Evolutionary conservation across 2,329 filamentous ascomycete genomes (phyloP).

Genomic region (Cercospora sp.): DNA sequence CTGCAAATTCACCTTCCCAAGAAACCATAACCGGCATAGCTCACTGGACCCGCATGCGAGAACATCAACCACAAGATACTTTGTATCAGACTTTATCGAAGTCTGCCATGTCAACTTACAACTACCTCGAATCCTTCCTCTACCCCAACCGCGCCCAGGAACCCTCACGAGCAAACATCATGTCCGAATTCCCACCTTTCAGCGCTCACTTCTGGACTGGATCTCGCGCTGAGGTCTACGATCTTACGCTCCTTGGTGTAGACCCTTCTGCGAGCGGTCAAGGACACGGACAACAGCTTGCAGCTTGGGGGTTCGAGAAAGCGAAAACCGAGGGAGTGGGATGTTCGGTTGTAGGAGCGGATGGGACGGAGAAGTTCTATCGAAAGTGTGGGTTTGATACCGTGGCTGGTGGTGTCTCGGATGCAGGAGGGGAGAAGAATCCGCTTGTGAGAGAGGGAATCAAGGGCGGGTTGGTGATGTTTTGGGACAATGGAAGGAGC

Average conservation of each 20-base stretch:
- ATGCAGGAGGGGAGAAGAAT: conserved; percentile 27
- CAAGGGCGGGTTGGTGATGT: conserved; percentile 27
- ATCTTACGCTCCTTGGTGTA: conserved; percentile 31
- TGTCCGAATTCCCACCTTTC: conserved; percentile 24
- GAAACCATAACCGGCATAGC: conserved; percentile 31
- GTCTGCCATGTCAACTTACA: conserved; percentile 16
- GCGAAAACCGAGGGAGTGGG: conserved; percentile 55
- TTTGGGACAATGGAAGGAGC: conserved; percentile 32
- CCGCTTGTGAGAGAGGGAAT: conserved; percentile 18
- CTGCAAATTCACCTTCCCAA: background rate
- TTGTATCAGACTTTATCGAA: background rate
- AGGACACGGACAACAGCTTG: conserved; percentile 32
- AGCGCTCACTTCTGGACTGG: conserved; percentile 32
- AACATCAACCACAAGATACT: background rate
- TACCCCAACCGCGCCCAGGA: conserved; percentile 32
- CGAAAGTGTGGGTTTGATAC: conserved; percentile 30
- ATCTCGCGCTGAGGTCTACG: conserved; percentile 31
- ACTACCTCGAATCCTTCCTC: conserved; percentile 25
- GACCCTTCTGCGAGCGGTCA: conserved; percentile 27
- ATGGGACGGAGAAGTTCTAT: conserved; percentile 35
- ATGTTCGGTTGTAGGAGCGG: conserved; percentile 31
- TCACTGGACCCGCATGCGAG: conserved; percentile 30
- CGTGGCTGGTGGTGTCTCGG: conserved; percentile 25
- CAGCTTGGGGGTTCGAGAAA: conserved; percentile 34
- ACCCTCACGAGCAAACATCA: conserved; percentile 16